Evolutionary conservation across 2,329 filamentous ascomycete genomes (phyloP).

Genomic region (Fusarium chlamydosporum): DNA sequence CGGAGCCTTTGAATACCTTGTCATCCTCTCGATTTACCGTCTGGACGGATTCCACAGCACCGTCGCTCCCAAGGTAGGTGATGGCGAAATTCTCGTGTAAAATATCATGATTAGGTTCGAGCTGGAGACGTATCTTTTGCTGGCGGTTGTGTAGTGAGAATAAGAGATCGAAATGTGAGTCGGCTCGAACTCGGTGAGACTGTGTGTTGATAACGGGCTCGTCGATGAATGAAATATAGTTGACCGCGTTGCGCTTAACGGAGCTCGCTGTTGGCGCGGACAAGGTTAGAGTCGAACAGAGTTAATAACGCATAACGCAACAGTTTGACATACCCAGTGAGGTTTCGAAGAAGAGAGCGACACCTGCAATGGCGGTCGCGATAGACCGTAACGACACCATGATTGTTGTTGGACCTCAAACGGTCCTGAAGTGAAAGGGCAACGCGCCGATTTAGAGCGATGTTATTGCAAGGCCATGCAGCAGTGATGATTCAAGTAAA

Average conservation of each 20-base stretch:
- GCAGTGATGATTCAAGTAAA: conserved; percentile 8
- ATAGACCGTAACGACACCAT: conserved; percentile 56
- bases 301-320: not conserved
- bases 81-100: conserved; percentile 82
- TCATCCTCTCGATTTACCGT: conserved; percentile 79
- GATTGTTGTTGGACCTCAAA: conserved; percentile 40
- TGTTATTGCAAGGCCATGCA: conserved; percentile 44
- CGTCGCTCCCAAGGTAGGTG: conserved; percentile 79
- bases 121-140: conserved; percentile 80
- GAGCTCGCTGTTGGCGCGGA: conserved; percentile 71
- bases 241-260: conserved; percentile 80
- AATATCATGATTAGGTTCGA: conserved; percentile 94
- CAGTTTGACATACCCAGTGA: conserved; percentile 51
- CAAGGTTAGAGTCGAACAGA: conserved; percentile 38
- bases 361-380: conserved; percentile 52
- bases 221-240: conserved; percentile 79
- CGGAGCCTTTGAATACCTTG: conserved; percentile 85
- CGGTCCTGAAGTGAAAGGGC: conserved; percentile 38
- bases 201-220: conserved; percentile 83
- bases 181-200: conserved; percentile 81
- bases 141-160: conserved; percentile 79
- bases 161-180: conserved; percentile 86
- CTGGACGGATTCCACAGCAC: conserved; percentile 75
- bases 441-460: conserved; percentile 26
- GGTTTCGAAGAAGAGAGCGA: conserved; percentile 52